phyloP scores from a whole-genome alignment of 83 land plant genomes.

The Thuja plicata region DNA sequence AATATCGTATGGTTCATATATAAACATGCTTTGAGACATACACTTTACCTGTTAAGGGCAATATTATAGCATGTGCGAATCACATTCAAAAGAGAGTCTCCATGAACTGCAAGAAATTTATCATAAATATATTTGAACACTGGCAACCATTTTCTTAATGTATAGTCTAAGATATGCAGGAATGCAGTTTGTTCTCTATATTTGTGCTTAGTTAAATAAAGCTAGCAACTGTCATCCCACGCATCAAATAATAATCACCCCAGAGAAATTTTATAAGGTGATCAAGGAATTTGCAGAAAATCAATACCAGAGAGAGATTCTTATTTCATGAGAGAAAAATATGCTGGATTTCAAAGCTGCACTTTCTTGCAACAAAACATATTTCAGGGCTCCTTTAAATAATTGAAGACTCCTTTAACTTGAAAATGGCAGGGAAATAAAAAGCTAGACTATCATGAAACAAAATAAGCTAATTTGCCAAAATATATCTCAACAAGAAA shows the following conservation, averaged over 20 bases:
- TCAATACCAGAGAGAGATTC: not conserved
- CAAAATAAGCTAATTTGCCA: not conserved
- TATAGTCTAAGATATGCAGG: not conserved
- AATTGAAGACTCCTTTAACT: not conserved
- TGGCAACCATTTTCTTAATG: not conserved
- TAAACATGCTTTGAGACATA: not conserved
- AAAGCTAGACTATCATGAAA: not conserved
- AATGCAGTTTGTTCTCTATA: not conserved
- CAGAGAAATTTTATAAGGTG: not conserved
- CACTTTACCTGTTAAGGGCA: constrained; percentile 78
- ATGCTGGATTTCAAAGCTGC: not conserved
- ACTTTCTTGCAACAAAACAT: not conserved
- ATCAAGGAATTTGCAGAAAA: not conserved
- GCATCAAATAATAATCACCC: not conserved
- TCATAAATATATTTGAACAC: not conserved
- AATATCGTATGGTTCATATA: not conserved
- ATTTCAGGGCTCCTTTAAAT: not conserved
- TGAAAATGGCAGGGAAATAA: not conserved
- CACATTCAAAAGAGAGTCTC: constrained; percentile 84
- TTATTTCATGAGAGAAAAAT: not conserved
- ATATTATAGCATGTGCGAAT: constrained; percentile 89
- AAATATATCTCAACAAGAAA: not conserved
- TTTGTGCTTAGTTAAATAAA: not conserved
- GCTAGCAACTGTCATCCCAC: not conserved
- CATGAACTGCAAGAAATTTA: constrained; percentile 71